These are phyloP conservation scores for Herpetomonas samuelpessoai DNA, from an alignment of 208 protist genomes.

Conservation along the genomic window DNA sequence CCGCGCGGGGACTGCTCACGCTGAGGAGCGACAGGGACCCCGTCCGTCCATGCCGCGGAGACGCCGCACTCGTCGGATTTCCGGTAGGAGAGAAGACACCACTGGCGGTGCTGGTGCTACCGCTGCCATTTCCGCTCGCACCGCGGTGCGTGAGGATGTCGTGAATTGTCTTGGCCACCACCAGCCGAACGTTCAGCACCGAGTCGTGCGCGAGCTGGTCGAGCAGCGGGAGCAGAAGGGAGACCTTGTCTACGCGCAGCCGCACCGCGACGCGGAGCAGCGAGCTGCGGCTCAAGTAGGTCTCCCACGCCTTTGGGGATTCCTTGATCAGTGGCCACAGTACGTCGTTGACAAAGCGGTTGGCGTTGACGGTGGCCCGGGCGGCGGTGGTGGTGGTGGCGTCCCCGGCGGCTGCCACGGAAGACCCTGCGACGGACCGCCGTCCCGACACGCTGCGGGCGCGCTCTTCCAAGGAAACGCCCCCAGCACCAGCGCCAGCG, in stretches of 20 bases:
- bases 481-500: conserved; percentile 4
- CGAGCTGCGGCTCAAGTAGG: conserved; percentile 67
- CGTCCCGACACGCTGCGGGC: background rate
- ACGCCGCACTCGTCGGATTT: no score
- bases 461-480: background rate
- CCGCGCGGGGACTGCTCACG: background rate
- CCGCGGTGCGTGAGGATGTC: conserved; percentile 38
- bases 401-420: background rate
- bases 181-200: conserved; percentile 76
- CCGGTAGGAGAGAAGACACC: background rate
- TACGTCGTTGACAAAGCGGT: conserved; percentile 60
- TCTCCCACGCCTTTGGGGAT: conserved; percentile 52
- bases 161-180: conserved; percentile 67
- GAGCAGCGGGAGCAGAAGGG: conserved; percentile 65
- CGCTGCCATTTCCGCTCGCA: background rate
- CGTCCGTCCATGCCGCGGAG: background rate
- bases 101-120: background rate
- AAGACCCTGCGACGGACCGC: background rate
- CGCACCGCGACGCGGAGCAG: conserved; percentile 66
- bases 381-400: background rate
- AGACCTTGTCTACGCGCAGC: conserved; percentile 67
- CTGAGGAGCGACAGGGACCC: background rate
- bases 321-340: conserved; percentile 72
- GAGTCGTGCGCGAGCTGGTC: conserved; percentile 63
- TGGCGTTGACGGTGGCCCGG: background rate